Evolutionary conservation across 306 rosid species (phyloP).

Genomic region (Castanea mollissima): DNA sequence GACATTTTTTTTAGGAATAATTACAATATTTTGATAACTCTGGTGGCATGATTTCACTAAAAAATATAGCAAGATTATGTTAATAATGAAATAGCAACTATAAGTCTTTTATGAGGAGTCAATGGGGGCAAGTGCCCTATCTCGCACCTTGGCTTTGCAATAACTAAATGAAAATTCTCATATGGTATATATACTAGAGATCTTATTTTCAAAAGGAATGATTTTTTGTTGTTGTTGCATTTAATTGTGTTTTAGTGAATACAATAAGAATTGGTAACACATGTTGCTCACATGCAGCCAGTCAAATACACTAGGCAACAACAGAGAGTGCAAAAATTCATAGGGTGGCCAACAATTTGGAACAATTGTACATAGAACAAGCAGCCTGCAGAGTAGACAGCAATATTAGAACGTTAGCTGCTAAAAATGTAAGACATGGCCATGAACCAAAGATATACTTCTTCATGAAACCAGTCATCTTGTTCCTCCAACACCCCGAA

Average conservation of each 20-base stretch:
- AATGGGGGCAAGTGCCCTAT: too few relatives aligned
- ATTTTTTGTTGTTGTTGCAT: too few relatives aligned
- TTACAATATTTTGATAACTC: too few relatives aligned
- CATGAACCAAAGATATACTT: background rate
- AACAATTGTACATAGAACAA: background rate
- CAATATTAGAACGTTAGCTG: background rate
- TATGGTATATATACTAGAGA: too few relatives aligned
- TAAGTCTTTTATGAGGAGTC: too few relatives aligned
- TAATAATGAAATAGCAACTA: too few relatives aligned
- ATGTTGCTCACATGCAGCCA: background rate
- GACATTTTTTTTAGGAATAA: too few relatives aligned
- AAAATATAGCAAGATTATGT: too few relatives aligned
- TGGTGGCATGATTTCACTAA: too few relatives aligned
- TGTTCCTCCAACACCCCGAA: constrained; percentile 5
- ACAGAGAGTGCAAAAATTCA: background rate
- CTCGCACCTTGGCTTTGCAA: too few relatives aligned
- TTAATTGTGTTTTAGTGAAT: background rate
- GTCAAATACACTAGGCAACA: background rate
- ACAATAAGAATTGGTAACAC: background rate
- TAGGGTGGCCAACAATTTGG: background rate
- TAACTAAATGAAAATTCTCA: too few relatives aligned
- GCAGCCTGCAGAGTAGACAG: background rate
- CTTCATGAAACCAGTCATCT: background rate
- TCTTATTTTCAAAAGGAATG: too few relatives aligned
- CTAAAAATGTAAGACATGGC: constrained; percentile 9